Evolutionary conservation across 352 stramenopile genomes (phyloP).

Genomic region (Thraustotheca clavata): DNA sequence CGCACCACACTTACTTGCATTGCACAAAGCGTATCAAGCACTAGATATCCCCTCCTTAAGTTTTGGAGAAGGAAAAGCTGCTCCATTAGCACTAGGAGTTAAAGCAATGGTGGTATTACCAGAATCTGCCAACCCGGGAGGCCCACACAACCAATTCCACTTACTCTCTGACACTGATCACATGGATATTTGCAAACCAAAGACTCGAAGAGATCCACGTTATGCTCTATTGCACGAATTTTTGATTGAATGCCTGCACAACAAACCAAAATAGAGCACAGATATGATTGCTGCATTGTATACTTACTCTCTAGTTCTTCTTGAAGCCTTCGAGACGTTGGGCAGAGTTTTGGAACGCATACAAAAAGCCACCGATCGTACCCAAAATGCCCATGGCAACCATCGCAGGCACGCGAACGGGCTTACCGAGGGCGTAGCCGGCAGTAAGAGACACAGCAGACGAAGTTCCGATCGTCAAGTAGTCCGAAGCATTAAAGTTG

Average conservation of each 20-base stretch:
- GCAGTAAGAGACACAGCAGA: slow-evolving; percentile 58
- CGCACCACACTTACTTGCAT: slow-evolving; percentile 35
- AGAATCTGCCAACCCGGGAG: slow-evolving; percentile 58
- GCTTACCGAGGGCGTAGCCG: slow-evolving; percentile 69
- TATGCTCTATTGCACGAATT: slow-evolving; percentile 33
- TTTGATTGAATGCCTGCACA: background rate
- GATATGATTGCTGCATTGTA: background rate
- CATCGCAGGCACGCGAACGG: slow-evolving; percentile 40
- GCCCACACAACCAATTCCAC: slow-evolving; percentile 44
- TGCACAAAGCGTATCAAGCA: slow-evolving; percentile 60
- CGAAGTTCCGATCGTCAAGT: slow-evolving; percentile 46
- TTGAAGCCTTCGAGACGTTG: slow-evolving; percentile 72
- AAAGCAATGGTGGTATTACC: slow-evolving; percentile 69
- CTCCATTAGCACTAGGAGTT: slow-evolving; percentile 58
- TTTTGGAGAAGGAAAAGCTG: slow-evolving; percentile 46
- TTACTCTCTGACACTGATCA: slow-evolving; percentile 54
- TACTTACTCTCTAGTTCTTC: slow-evolving; percentile 13
- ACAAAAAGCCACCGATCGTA: slow-evolving; percentile 66
- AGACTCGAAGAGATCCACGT: slow-evolving; percentile 45
- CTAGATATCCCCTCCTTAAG: slow-evolving; percentile 67
- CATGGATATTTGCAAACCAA: slow-evolving; percentile 85
- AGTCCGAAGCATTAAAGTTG: slow-evolving; percentile 63
- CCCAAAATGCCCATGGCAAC: slow-evolving; percentile 64
- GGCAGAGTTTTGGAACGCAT: slow-evolving; percentile 73
- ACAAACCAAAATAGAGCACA: background rate